A percentile compares a stretch with the other conserved stretches of the same genome.
These are phyloP conservation scores for Pleurotus tuber-regium DNA, from an alignment of 768 basidiomycete species.

Conservation along the genomic window DNA sequence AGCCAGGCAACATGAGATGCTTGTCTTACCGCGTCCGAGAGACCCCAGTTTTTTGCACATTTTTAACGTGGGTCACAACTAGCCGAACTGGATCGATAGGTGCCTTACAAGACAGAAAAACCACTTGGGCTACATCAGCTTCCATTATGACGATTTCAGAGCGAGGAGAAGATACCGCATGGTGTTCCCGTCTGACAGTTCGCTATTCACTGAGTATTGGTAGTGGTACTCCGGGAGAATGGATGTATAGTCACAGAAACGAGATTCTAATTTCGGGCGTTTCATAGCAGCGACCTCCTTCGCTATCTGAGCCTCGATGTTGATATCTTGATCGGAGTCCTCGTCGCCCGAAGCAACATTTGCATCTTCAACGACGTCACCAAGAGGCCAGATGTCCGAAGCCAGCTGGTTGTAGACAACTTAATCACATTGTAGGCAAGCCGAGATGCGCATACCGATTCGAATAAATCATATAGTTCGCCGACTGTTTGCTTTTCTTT, in stretches of 20 bases:
- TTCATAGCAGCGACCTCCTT: slow-evolving; percentile 73
- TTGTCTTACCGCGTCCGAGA: slow-evolving; percentile 58
- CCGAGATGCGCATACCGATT: slow-evolving; percentile 48
- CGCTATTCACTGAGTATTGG: slow-evolving; percentile 34
- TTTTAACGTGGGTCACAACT: slow-evolving; percentile 59
- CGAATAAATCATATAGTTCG: slow-evolving; percentile 78
- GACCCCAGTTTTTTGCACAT: slow-evolving; percentile 58
- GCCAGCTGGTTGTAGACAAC: slow-evolving; percentile 49
- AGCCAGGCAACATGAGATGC: not conserved
- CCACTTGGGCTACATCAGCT: slow-evolving; percentile 39
- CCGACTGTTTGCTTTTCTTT: slow-evolving; percentile 77
- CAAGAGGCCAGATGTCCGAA: slow-evolving; percentile 66
- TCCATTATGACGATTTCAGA: slow-evolving; percentile 5
- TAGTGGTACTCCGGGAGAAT: not conserved
- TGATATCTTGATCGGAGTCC: slow-evolving; percentile 37
- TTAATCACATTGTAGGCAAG: slow-evolving; percentile 5
- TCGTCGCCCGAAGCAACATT: slow-evolving; percentile 30
- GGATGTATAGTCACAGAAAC: slow-evolving; percentile 52
- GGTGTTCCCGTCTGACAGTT: slow-evolving; percentile 80
- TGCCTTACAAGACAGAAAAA: slow-evolving; percentile 77
- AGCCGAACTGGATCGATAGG: slow-evolving; percentile 77
- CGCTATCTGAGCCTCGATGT: slow-evolving; percentile 69
- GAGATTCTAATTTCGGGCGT: slow-evolving; percentile 55
- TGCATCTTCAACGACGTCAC: slow-evolving; percentile 20
- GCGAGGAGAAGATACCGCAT: slow-evolving; percentile 49